Base-by-base conservation (phyloP, 2,329 filamentous ascomycete species). In the Immersiporthe knoxdaviesiana region DNA sequence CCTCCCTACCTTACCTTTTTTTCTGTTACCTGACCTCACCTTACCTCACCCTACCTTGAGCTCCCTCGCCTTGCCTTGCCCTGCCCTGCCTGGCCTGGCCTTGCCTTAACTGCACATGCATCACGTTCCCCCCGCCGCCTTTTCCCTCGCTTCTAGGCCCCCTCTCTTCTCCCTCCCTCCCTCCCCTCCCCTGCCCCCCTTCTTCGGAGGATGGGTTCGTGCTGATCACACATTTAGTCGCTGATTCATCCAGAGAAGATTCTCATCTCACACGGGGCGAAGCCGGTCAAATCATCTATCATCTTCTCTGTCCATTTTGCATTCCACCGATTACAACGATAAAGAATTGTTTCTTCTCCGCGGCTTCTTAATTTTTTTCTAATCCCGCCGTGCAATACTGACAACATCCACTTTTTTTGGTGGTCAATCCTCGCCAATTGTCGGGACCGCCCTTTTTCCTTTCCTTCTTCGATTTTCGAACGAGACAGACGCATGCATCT, bases 211-310 rank as follows among this genome's bases (percentile, higher is more conserved):
- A 67, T 59, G 64, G 68, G 52, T 63, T 66, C 59, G 56, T 58
- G 69, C 69, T 69, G 66, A 69, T 70, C 69, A 70, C 69, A 68
- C 69, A 70, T 66, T 59, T 70, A 70, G 69, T 70, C 68, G 63
- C 66, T 70, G 63, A 68, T 63, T 68, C 69, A 70, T 70, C 63
- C 63, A 44, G 60, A 70, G 50, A 63, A 70, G 58, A 60, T 66
- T 68, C 67, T 68, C 69, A 70, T 68, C 66, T 69, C 67, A 63
- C 69, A 64, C 69, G 52, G 68, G 63, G 65, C 69, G 58, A 66
- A 21, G 50, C 35, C 16, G 44, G 44, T 47, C 44, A 47, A 47
- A n/a, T 47, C 21, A 58, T 65, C 63, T 27, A 65, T 35, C 27
- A 24, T 59, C 63, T 41, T 65, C 52, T 58, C 24, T 65, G 41